Evolutionary conservation across 305 asterid species (phyloP), one percentile per base, ranked within the genome.

Genomic region (Fraxinus angustifolia): DNA sequence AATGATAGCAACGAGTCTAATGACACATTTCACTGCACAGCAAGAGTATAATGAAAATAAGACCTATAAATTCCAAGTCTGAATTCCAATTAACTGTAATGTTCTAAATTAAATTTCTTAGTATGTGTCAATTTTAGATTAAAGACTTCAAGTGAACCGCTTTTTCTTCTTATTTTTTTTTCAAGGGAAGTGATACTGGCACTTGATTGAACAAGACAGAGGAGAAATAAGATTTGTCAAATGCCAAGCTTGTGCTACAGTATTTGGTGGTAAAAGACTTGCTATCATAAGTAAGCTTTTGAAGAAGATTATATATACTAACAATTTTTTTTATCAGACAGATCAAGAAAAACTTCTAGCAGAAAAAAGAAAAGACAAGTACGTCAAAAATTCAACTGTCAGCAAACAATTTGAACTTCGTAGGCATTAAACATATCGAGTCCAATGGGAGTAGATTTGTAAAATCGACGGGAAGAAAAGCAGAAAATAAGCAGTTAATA

Each of bases 241-340:
- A 77, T 30, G 34, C 21, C 34, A 40, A 79, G 58, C 53, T 16
- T 73, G 60, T 12, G 38, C 68, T 40, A 62, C 76, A 36, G 77
- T 62, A 17, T 50, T 75, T 38, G 70, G 34, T 40, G 12, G 30
- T 71, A 81, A 83, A 16, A 58, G 65, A 75, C 82, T 65, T 31
- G 73, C 30, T 67, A 53, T 74, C 62, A 45, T 84, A 58, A 56
- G 35, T 31, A 50, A 77, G 67, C 73, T 82, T 79, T 72, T 19
- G 50, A 78, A 80, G 75, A 19, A 67, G 34, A 75, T 16, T 58
- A 40, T 65, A 70, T 31, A 58, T 38, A 82, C 19, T 65, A 30
- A 12, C 58, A 4, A 78, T 48, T 40, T 23, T 38, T 28, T 67
- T 42, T 36, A 75, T 21, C 23, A 77, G 70, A 50, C 35, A 65